Evolutionary conservation across 805 yeast species (phyloP).

Genomic region (Saturnispora zaruensis): DNA sequence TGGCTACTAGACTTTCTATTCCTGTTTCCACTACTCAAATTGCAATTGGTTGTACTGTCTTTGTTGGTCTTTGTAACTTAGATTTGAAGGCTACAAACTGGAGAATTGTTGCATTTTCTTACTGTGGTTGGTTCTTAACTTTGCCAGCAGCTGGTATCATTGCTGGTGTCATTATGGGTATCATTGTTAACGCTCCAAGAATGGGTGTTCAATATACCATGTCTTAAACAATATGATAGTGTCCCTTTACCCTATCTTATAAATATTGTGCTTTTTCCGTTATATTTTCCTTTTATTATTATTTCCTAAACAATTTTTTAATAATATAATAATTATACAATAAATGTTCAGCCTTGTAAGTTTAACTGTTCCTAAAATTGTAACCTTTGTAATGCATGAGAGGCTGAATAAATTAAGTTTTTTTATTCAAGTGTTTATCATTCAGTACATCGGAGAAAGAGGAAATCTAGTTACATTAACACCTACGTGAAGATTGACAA

Average conservation of each 20-base stretch:
- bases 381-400: too few species aligned
- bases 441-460: too few species aligned
- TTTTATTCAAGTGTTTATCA: too few species aligned
- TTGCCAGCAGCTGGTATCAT: slow-evolving; percentile 66
- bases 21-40: slow-evolving; percentile 76
- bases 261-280: background rate
- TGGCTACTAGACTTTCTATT: slow-evolving; percentile 64
- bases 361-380: too few species aligned
- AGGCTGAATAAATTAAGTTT: too few species aligned
- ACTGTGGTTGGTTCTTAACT: slow-evolving; percentile 64
- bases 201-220: slow-evolving; percentile 28
- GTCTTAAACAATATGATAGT: background rate
- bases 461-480: too few species aligned
- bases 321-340: too few species aligned
- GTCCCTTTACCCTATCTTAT: background rate
- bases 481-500: too few species aligned
- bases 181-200: slow-evolving; percentile 57
- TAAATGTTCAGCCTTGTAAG: too few species aligned
- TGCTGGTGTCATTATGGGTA: slow-evolving; percentile 58
- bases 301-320: too few species aligned
- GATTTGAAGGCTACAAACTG: slow-evolving; percentile 60
- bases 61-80: slow-evolving; percentile 64
- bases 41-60: slow-evolving; percentile 71
- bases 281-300: background rate
- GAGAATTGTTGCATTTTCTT: slow-evolving; percentile 69